Evolutionary conservation across 257 asterid species (phyloP), one percentile per base, ranked within the genome.

Genomic region (Vinca minor): DNA sequence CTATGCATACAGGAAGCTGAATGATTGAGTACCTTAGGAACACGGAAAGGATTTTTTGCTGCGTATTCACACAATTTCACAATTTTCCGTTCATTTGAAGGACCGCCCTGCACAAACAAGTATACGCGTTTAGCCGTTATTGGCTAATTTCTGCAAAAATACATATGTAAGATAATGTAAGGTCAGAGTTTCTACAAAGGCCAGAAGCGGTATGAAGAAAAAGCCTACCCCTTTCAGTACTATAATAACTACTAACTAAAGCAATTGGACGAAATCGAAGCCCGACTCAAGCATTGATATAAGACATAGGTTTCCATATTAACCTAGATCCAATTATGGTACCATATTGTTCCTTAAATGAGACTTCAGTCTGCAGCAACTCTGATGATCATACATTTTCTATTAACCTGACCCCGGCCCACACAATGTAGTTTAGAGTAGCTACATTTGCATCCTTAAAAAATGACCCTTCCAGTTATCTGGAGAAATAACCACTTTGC

Each of bases 41-140:
- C 87, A 63, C 96, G 84, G 67, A 79, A 59, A 74, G 96, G 95
- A 69, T 93, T 93, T 83, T 85, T 93, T 20, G 82, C 85, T 28
- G 99, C 99, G 83, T 93, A 93, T 78, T 89, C 97, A 72, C 97
- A 93, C 49, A 93, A 80, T 77, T 89, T 93, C 38, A 69, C 79
- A 62, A 93, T 83, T 77, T 86, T 93, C 70, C 99, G 79, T 1
- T 90, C 97, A 74, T 74, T 87, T 55, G 94, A 59, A 15, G 75
- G 71, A 62, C 79, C 85, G 72, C 84, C 94, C 99, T 93, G 87
- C 82, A 79, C 3, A 59, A 15, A 71, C 71, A 74, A 66, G 67
- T 41, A n/a, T n/a, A 28, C 59, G 23, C 45, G 28, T 47, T 14
- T n/a, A 50, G 1, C 3, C 9, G 36, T 44, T 34, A 23, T 58